Conservation (phyloP, 805 yeast species). For the Saccharomycopsis lassenensis region DNA sequence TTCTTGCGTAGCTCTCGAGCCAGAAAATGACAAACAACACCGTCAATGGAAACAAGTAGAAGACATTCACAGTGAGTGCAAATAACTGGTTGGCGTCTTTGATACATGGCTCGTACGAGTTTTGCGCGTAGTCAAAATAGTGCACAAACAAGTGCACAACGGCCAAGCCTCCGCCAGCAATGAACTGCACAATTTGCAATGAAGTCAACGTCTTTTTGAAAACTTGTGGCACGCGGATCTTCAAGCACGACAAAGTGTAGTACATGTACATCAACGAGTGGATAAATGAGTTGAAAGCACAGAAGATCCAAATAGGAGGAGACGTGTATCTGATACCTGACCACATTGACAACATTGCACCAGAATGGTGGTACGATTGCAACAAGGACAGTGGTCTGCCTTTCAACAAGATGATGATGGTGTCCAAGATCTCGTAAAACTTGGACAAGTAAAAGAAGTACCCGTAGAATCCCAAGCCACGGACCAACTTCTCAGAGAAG, state of each 20-base stretch:
- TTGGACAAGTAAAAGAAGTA: conserved; percentile 61
- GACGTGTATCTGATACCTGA: conserved; percentile 58
- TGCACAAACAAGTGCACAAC: conserved; percentile 49
- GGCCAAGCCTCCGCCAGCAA: conserved; percentile 61
- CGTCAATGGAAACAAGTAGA: conserved; percentile 58
- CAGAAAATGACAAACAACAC: conserved; percentile 54
- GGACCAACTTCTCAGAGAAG: conserved; percentile 27
- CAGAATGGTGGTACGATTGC: conserved; percentile 70
- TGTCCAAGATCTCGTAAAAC: conserved; percentile 63
- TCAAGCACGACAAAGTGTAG: conserved; percentile 49
- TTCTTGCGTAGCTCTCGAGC: conserved; percentile 41
- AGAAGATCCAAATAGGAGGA: conserved; percentile 75
- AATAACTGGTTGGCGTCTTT: conserved; percentile 48
- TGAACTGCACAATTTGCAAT: conserved; percentile 58
- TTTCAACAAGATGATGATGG: conserved; percentile 53
- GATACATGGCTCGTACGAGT: conserved; percentile 38
- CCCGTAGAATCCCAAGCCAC: conserved; percentile 46
- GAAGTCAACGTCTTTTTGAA: conserved; percentile 53
- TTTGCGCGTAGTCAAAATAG: conserved; percentile 40
- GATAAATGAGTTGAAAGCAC: conserved; percentile 68
- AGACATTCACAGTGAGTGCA: conserved; percentile 51
- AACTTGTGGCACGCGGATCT: conserved; percentile 43
- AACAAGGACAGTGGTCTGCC: conserved; percentile 56
- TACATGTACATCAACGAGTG: conserved; percentile 68
- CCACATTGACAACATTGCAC: conserved; percentile 79